Conservation (phyloP, 768 basidiomycete species). For the Podaxis rugospora region DNA sequence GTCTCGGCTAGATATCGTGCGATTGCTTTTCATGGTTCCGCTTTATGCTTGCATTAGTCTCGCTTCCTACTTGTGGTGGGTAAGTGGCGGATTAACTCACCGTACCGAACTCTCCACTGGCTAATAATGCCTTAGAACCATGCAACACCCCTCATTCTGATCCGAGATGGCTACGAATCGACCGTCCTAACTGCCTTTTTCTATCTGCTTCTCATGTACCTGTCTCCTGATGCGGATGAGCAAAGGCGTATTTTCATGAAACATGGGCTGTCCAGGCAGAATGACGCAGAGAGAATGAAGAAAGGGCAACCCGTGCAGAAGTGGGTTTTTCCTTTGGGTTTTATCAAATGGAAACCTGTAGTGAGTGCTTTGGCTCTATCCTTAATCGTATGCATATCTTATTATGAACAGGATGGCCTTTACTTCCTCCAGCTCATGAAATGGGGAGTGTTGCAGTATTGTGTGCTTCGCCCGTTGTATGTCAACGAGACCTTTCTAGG, state of each 20-base stretch:
- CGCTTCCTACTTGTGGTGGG: constrained; percentile 71
- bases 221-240: constrained; percentile 58
- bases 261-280: constrained; percentile 51
- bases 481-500: constrained; percentile 15
- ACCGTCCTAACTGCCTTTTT: constrained; percentile 76
- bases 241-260: constrained; percentile 59
- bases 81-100: constrained; percentile 21
- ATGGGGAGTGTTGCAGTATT: constrained; percentile 73
- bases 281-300: constrained; percentile 37
- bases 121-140: constrained; percentile 41
- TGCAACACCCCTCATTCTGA: constrained; percentile 61
- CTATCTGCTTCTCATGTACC: constrained; percentile 67
- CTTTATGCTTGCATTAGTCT: constrained; percentile 68
- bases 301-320: constrained; percentile 42
- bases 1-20: constrained; percentile 52
- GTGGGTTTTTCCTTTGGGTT: constrained; percentile 71
- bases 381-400: constrained; percentile 8
- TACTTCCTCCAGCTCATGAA: constrained; percentile 74
- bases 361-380: constrained; percentile 26
- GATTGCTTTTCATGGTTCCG: constrained; percentile 75
- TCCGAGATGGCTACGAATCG: constrained; percentile 75
- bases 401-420: constrained; percentile 45
- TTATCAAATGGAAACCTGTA: constrained; percentile 57
- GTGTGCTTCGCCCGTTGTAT: constrained; percentile 57
- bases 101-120: background rate